phyloP scores from a whole-genome alignment of 768 basidiomycete genomes.

The Phanerodontia chrysosporium region DNA sequence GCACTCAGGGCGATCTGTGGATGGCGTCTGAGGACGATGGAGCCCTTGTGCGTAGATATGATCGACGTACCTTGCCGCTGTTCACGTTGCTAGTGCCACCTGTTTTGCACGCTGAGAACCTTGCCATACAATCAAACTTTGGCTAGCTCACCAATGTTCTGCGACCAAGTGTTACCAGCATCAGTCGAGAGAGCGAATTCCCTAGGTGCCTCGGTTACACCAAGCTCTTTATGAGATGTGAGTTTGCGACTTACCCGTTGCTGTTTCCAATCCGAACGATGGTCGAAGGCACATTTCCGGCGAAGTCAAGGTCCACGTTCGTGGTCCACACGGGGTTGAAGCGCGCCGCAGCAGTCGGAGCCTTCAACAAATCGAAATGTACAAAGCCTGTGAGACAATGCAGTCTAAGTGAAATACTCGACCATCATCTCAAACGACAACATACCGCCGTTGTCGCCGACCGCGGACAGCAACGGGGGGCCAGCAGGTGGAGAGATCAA shows the following conservation, averaged over 20 bases:
- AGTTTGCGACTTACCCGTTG: slow-evolving; percentile 24
- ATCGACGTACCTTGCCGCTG: slow-evolving; percentile 14
- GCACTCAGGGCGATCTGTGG: slow-evolving; percentile 41
- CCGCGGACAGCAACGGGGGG: slow-evolving; percentile 50
- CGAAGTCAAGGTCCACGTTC: slow-evolving; percentile 47
- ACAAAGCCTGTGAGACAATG: slow-evolving; percentile 36
- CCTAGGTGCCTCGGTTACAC: slow-evolving; percentile 22
- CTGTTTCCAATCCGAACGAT: slow-evolving; percentile 52
- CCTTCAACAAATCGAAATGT: slow-evolving; percentile 37
- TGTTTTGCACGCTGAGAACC: background rate
- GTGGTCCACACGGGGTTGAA: slow-evolving; percentile 40
- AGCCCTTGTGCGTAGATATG: too few species aligned
- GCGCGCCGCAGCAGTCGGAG: slow-evolving; percentile 36
- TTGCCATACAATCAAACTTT: too few species aligned
- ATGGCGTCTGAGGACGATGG: background rate
- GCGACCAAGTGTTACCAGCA: slow-evolving; percentile 52
- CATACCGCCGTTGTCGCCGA: slow-evolving; percentile 51
- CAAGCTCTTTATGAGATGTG: background rate
- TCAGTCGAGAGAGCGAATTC: slow-evolving; percentile 57
- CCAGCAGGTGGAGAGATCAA: slow-evolving; percentile 62
- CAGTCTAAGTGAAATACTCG: background rate
- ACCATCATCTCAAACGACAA: background rate
- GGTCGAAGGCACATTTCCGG: slow-evolving; percentile 45
- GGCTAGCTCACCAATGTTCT: slow-evolving; percentile 50
- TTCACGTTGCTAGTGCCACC: slow-evolving; percentile 42